phyloP scores from a whole-genome alignment of 306 rosid genomes.

The Carpinus fangiana region DNA sequence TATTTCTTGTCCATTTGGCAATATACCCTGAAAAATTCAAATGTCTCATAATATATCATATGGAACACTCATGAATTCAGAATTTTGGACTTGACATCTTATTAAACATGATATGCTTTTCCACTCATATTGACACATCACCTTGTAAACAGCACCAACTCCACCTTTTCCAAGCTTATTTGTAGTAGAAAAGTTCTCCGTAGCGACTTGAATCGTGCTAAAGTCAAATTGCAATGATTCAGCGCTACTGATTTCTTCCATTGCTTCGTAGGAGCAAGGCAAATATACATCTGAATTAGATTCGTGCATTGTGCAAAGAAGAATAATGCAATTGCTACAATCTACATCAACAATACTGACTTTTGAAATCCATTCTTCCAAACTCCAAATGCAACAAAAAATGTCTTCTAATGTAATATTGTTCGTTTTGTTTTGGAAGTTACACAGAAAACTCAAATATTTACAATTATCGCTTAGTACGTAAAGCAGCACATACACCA shows the following conservation, averaged over 20 bases:
- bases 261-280: not conserved
- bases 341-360: too few species aligned
- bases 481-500: too few species aligned
- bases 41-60: not conserved
- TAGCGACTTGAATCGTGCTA: slow-evolving; percentile 22
- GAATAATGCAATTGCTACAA: too few species aligned
- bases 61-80: too few species aligned
- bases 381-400: too few species aligned
- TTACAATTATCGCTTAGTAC: not conserved
- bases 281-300: not conserved
- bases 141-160: slow-evolving; percentile 38
- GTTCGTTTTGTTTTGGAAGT: not conserved
- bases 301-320: not conserved
- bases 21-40: not conserved
- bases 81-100: too few species aligned
- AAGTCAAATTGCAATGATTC: slow-evolving; percentile 20
- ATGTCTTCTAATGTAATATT: too few species aligned
- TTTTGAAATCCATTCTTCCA: too few species aligned
- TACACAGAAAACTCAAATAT: not conserved
- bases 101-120: too few species aligned
- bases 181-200: slow-evolving; percentile 16
- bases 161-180: slow-evolving; percentile 35
- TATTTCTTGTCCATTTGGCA: slow-evolving; percentile 2
- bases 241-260: not conserved
- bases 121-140: not conserved